These are phyloP conservation scores for Diaporthe helianthi DNA, from an alignment of 2,329 filamentous ascomycete genomes.

Conservation along the genomic window DNA sequence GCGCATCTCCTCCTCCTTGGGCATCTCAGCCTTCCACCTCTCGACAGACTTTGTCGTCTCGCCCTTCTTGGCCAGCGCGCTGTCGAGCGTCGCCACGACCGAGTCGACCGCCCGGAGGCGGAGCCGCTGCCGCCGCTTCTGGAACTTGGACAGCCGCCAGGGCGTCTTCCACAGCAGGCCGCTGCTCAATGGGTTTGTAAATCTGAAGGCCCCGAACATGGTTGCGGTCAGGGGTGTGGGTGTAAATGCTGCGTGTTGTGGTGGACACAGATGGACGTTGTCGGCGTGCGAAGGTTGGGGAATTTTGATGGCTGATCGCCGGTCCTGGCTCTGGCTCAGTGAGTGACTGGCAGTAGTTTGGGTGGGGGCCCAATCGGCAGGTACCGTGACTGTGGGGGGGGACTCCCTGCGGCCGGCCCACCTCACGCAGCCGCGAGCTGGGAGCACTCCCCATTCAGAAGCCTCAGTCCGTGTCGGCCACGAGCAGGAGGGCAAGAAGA, in stretches of 20 bases:
- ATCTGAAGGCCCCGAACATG: slow-evolving; percentile 87
- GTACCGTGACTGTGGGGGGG: slow-evolving; percentile 25
- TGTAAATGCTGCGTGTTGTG: background rate
- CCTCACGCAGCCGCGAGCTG: slow-evolving; percentile 6
- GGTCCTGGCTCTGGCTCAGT: background rate
- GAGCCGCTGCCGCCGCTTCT: slow-evolving; percentile 86
- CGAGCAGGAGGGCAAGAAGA: background rate
- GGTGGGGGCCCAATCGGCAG: slow-evolving; percentile 20
- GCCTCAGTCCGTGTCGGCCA: background rate
- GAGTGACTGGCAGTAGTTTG: too few relatives aligned
- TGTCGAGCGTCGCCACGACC: slow-evolving; percentile 83
- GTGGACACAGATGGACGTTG: slow-evolving; percentile 5
- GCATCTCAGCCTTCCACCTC: slow-evolving; percentile 95
- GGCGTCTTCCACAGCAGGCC: slow-evolving; percentile 97
- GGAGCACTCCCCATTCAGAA: background rate
- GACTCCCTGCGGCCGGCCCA: background rate
- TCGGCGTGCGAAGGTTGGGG: background rate
- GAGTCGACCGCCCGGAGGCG: slow-evolving; percentile 85
- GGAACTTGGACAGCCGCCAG: slow-evolving; percentile 90
- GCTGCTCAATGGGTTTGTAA: slow-evolving; percentile 76
- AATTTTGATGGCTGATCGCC: slow-evolving; percentile 18
- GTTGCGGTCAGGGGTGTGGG: slow-evolving; percentile 37
- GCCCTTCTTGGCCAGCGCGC: slow-evolving; percentile 76
- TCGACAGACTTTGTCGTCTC: slow-evolving; percentile 79
- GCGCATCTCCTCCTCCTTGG: slow-evolving; percentile 92